phyloP scores from a whole-genome alignment of 2,329 filamentous ascomycete species.

The Trichophyton mentagrophytes region DNA sequence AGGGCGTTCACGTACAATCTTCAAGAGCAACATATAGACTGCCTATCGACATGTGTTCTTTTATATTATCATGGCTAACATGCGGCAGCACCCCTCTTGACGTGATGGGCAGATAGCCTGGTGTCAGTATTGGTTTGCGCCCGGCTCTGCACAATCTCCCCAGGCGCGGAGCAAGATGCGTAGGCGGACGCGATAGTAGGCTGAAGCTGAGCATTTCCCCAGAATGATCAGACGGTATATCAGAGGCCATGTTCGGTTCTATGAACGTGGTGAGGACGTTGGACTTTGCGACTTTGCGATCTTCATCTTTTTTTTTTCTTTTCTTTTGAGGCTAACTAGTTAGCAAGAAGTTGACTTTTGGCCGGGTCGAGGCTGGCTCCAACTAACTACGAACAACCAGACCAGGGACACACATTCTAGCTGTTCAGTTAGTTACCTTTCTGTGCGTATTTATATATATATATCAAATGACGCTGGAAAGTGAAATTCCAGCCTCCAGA shows the following conservation, averaged over 20 bases:
- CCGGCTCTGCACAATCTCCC: constrained; percentile 52
- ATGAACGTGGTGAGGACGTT: background rate
- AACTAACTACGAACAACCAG: background rate
- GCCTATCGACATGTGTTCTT: constrained; percentile 49
- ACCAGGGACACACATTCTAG: background rate
- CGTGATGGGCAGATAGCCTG: constrained; percentile 65
- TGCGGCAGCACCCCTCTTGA: constrained; percentile 81
- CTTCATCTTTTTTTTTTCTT: background rate
- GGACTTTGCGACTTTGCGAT: background rate
- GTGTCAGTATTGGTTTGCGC: constrained; percentile 61
- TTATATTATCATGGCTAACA: constrained; percentile 70
- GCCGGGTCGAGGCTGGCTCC: background rate
- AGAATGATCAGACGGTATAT: constrained; percentile 21
- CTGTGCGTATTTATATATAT: background rate
- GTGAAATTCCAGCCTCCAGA: too few relatives aligned
- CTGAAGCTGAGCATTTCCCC: constrained; percentile 29
- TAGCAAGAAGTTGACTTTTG: background rate
- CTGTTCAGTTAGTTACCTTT: too few relatives aligned
- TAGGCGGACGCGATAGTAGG: constrained; percentile 22
- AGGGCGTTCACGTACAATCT: constrained; percentile 57
- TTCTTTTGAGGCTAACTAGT: background rate
- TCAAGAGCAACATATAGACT: constrained; percentile 75
- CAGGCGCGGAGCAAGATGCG: constrained; percentile 45
- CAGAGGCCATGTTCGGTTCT: background rate
- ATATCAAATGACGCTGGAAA: background rate